Evolutionary conservation across 2,329 filamentous ascomycete genomes (phyloP).

Genomic region (Sarocladium oryzae): DNA sequence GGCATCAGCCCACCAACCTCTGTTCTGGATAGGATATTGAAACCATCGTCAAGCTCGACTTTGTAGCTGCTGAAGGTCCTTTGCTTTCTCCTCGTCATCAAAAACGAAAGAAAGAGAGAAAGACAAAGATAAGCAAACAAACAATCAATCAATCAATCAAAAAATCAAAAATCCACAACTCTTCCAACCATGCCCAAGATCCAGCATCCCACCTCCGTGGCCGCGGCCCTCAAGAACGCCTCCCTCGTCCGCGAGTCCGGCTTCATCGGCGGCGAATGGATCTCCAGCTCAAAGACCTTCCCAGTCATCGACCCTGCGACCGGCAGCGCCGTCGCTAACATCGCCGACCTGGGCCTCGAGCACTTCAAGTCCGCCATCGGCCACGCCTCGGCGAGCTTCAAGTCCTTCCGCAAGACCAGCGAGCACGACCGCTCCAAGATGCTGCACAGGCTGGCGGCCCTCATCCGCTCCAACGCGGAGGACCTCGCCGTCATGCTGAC

Average conservation of each 20-base stretch:
- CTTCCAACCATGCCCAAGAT: constrained; percentile 1
- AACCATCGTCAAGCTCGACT: too few relatives aligned
- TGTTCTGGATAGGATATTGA: too few relatives aligned
- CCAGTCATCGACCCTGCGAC: constrained; percentile 7
- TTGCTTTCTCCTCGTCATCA: too few relatives aligned
- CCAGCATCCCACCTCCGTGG: not conserved
- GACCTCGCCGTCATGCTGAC: constrained; percentile 49
- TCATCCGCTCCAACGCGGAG: not conserved
- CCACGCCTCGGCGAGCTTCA: not conserved
- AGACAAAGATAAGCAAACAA: too few relatives aligned
- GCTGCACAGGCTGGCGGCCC: not conserved
- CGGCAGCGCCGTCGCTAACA: not conserved
- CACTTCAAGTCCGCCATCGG: constrained; percentile 1
- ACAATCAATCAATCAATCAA: not conserved
- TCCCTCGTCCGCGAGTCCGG: constrained; percentile 7
- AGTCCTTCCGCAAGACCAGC: not conserved
- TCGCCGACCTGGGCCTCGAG: not conserved
- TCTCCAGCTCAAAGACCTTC: constrained; percentile 3
- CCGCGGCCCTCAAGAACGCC: not conserved
- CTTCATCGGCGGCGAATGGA: constrained; percentile 10
- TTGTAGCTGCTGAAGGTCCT: too few relatives aligned
- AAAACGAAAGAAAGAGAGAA: too few relatives aligned
- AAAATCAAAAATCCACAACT: too few relatives aligned
- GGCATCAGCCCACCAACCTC: too few relatives aligned
- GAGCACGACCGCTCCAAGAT: constrained; percentile 8